Base-by-base conservation (phyloP, 2,329 filamentous ascomycete genomes). In the Scedosporium apiospermum region DNA sequence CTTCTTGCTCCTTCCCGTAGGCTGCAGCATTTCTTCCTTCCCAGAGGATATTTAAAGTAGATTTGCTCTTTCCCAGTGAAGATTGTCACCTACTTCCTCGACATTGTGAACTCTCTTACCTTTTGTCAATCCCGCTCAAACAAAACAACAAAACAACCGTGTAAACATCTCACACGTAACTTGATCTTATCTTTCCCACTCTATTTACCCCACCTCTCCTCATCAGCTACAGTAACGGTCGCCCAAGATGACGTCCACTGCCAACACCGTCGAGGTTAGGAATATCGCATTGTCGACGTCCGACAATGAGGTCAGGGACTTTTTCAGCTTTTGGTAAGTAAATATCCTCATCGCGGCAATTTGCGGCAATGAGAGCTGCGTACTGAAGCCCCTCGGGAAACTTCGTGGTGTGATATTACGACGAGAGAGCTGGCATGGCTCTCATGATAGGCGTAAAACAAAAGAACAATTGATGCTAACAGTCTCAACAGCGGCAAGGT, bases 271-370 rank as follows among this genome's bases (percentile, higher is more conserved):
- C 67, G 80, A 93, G 78, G 93, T 98, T 71, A 89, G 90, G 78
- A 93, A 95, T 80, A 96, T 99, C 78, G 87, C 90, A 68, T 74
- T 81, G 66, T 78, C 88, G 74, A 97, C 93, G 63, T 86, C 84
- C 68, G 92, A 99, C 77, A 88, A 93, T 78, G 92, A 98, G 77
- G 87, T 99, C 70, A 87, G 86, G 72, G 93, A 96, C 73, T 99
- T 99, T 83, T 99, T 99, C 82, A 95, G 89, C 81, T 98, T 98
- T 78, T 89, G 86, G 91, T 93, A 82, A 74, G 85, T 65, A 27
- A 10, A 38, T 57, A 30, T 41, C 34, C 9, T 38, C 34, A 4
- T 38, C 10, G 34, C 34, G 10, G 34, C 34, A 38, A 12, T 38
- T 38, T 3, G 3, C 34, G 10, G 34, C 9, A 9, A 38, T 38